These are phyloP conservation scores for Sporisorium iseilematis-ciliati DNA, from an alignment of 1,284 basidiomycete genomes.

Conservation along the genomic window DNA sequence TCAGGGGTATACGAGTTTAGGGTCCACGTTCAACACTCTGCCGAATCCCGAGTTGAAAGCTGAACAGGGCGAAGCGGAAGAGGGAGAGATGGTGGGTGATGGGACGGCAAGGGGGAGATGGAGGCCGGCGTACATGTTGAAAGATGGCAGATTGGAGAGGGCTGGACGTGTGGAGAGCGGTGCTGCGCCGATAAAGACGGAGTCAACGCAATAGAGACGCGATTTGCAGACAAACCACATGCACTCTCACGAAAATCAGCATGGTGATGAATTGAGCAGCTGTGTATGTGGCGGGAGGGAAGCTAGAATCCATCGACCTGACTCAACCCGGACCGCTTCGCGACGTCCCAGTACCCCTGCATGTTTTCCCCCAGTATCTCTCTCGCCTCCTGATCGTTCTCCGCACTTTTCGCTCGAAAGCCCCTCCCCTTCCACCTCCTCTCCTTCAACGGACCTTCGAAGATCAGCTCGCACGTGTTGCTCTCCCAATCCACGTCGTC, in stretches of 20 bases:
- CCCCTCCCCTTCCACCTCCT: conserved; percentile 71
- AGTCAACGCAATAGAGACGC: not conserved
- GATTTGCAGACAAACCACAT: too few relatives aligned
- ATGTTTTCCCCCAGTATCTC: conserved; percentile 85
- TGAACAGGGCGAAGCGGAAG: conserved; percentile 20
- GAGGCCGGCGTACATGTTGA: conserved; percentile 82
- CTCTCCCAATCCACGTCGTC: conserved; percentile 75
- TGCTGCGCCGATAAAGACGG: not conserved
- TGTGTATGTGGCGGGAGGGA: too few relatives aligned
- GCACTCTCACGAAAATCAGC: too few relatives aligned
- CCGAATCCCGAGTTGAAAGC: conserved; percentile 84
- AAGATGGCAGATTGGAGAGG: conserved; percentile 82
- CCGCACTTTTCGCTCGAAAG: conserved; percentile 78
- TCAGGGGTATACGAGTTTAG: conserved; percentile 93
- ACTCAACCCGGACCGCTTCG: conserved; percentile 73
- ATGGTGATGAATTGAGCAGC: too few relatives aligned
- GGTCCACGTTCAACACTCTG: conserved; percentile 92
- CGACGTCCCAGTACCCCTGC: conserved; percentile 91
- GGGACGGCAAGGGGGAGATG: conserved; percentile 68
- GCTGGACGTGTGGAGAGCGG: conserved; percentile 70
- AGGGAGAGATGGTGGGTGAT: conserved; percentile 21
- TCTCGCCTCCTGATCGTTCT: conserved; percentile 85
- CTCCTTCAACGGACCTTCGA: conserved; percentile 90
- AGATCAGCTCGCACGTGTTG: conserved; percentile 90
- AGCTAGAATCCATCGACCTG: conserved; percentile 15